A percentile compares a stretch with the other conserved stretches of the same genome.
These are phyloP conservation scores for Madurella fahalii DNA, from an alignment of 2,329 filamentous ascomycete genomes.

Conservation along the genomic window DNA sequence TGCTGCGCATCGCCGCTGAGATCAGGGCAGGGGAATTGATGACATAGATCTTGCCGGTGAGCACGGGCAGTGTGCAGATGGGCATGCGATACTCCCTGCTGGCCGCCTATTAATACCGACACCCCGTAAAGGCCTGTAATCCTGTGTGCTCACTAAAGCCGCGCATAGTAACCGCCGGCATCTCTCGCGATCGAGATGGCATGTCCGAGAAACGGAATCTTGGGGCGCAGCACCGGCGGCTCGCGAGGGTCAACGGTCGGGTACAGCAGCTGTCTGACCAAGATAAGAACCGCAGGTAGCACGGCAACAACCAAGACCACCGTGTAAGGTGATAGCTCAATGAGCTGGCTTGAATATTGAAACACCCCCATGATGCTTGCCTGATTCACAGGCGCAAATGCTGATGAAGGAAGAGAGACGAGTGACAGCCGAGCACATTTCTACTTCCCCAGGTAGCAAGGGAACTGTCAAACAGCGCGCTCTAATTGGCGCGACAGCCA, in stretches of 20 bases:
- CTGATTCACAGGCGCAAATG: neutral
- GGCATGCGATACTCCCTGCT: slow-evolving; percentile 6
- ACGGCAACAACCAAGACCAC: neutral
- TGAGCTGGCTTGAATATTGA: neutral
- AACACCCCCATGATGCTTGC: neutral
- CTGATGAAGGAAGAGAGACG: neutral
- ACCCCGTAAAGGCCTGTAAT: neutral
- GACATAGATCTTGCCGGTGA: slow-evolving; percentile 11
- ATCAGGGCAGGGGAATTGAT: slow-evolving; percentile 9
- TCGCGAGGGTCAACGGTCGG: slow-evolving; percentile 14
- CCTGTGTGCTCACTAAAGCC: neutral
- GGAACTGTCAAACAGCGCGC: no score
- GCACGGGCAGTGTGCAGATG: slow-evolving; percentile 10
- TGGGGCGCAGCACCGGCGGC: slow-evolving; percentile 12
- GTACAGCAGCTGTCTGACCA: slow-evolving; percentile 1
- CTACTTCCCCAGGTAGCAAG: no score
- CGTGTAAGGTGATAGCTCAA: neutral
- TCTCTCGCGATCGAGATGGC: slow-evolving; percentile 1
- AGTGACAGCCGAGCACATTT: no score
- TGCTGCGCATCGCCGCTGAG: slow-evolving; percentile 5
- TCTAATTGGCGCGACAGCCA: no score
- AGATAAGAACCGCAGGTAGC: neutral
- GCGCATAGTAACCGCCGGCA: slow-evolving; percentile 8
- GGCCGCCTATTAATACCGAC: neutral
- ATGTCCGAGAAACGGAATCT: slow-evolving; percentile 17